These are phyloP conservation scores for Lichtheimia corymbifera DNA, from an alignment of 371 early-diverging fungal species.

Conservation along the genomic window DNA sequence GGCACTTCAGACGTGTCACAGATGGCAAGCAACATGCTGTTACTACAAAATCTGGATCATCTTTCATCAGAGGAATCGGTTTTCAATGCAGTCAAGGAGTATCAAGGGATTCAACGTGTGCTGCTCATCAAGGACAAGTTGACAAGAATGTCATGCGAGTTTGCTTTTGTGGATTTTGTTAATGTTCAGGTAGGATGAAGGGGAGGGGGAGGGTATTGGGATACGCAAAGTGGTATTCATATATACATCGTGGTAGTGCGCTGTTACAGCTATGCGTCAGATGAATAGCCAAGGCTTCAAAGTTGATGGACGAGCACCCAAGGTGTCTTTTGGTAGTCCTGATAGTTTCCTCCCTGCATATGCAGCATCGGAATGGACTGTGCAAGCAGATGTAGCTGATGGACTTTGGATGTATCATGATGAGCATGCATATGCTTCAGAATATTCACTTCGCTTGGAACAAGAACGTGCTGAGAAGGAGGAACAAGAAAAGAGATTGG, in stretches of 20 bases:
- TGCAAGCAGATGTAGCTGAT: constrained; percentile 32
- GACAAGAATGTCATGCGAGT: constrained; percentile 57
- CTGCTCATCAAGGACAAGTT: constrained; percentile 56
- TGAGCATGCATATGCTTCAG: constrained; percentile 47
- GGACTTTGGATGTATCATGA: constrained; percentile 57
- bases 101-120: constrained; percentile 33
- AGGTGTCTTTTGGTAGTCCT: constrained; percentile 45
- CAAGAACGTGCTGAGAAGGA: constrained; percentile 24
- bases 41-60: constrained; percentile 54
- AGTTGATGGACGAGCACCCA: constrained; percentile 41
- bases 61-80: constrained; percentile 58
- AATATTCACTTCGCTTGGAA: constrained; percentile 29
- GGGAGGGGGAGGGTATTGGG: too few relatives aligned
- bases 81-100: constrained; percentile 23
- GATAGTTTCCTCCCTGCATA: constrained; percentile 58
- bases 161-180: constrained; percentile 57
- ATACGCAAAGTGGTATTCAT: background rate
- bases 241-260: background rate
- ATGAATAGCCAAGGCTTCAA: constrained; percentile 22
- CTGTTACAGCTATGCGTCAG: constrained; percentile 28
- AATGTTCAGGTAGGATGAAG: constrained; percentile 27
- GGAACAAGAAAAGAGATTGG: constrained; percentile 19
- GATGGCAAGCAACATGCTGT: constrained; percentile 36
- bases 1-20: constrained; percentile 51
- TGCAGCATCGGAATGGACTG: constrained; percentile 47